phyloP scores from a whole-genome alignment of 2,329 filamentous ascomycete genomes.

The Sporothrix humicola region DNA sequence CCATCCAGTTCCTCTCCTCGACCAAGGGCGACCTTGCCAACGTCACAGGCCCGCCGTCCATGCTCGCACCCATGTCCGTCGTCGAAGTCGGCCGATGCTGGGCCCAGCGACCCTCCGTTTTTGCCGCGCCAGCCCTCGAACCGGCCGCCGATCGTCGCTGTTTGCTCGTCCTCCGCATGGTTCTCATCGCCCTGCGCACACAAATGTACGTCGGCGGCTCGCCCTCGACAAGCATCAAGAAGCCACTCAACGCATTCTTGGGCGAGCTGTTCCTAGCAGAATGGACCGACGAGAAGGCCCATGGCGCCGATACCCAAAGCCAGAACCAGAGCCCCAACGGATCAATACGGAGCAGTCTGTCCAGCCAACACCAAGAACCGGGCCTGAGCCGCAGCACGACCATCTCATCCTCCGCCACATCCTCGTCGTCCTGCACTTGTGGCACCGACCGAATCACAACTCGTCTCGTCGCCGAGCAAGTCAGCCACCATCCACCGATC shows the following conservation, averaged over 20 bases:
- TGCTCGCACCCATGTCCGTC: slow-evolving; percentile 56
- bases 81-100: slow-evolving; percentile 59
- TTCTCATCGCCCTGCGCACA: slow-evolving; percentile 53
- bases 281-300: slow-evolving; percentile 44
- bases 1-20: slow-evolving; percentile 44
- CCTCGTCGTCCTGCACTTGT: slow-evolving; percentile 15
- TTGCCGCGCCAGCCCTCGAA: slow-evolving; percentile 55
- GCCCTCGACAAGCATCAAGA: slow-evolving; percentile 56
- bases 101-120: slow-evolving; percentile 55
- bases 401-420: slow-evolving; percentile 6
- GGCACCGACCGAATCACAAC: slow-evolving; percentile 39
- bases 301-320: slow-evolving; percentile 29
- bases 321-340: slow-evolving; percentile 31
- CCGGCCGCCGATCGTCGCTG: slow-evolving; percentile 50
- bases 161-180: slow-evolving; percentile 55
- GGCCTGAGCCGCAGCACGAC: slow-evolving; percentile 22
- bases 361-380: background rate
- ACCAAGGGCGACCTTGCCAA: slow-evolving; percentile 59
- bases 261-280: slow-evolving; percentile 56
- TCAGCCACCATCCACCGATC: slow-evolving; percentile 60
- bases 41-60: slow-evolving; percentile 57
- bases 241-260: slow-evolving; percentile 60
- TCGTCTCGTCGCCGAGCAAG: slow-evolving; percentile 54
- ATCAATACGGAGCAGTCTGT: slow-evolving; percentile 32
- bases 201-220: slow-evolving; percentile 56